These are phyloP conservation scores for Aspergillus sclerotialis DNA, from an alignment of 2,329 filamentous ascomycete species.

Conservation along the genomic window DNA sequence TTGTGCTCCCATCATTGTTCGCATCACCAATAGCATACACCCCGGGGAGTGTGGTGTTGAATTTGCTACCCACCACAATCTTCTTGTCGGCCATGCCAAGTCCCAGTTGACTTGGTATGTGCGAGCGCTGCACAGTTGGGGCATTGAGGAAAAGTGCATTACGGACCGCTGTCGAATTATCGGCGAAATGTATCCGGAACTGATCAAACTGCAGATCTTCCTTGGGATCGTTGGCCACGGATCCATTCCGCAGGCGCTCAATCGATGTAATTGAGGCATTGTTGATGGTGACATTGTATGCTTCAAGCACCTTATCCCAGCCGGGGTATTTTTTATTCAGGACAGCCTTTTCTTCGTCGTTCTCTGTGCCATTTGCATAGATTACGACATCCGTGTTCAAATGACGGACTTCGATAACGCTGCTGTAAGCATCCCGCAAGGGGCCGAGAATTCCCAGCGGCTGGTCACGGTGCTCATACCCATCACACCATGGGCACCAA, in stretches of 20 bases:
- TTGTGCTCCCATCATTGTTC: constrained; percentile 54
- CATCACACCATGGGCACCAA: constrained; percentile 62
- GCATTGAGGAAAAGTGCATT: constrained; percentile 49
- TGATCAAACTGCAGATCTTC: constrained; percentile 43
- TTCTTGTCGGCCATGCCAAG: constrained; percentile 40
- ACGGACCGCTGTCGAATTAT: constrained; percentile 40
- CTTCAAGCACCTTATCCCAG: constrained; percentile 45
- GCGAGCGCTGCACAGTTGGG: constrained; percentile 42
- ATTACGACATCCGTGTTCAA: constrained; percentile 51
- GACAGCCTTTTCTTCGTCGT: constrained; percentile 31
- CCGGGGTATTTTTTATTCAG: constrained; percentile 37
- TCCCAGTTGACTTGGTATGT: constrained; percentile 42
- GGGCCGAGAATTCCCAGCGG: constrained; percentile 47
- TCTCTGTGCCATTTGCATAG: constrained; percentile 56
- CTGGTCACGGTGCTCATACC: constrained; percentile 55
- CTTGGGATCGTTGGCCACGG: constrained; percentile 19
- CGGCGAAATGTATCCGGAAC: constrained; percentile 49
- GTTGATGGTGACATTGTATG: constrained; percentile 48
- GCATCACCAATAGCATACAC: constrained; percentile 55
- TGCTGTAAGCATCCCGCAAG: constrained; percentile 38
- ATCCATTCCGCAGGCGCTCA: constrained; percentile 37
- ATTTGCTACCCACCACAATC: constrained; percentile 19
- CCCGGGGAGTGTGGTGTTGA: constrained; percentile 44
- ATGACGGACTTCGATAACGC: constrained; percentile 48
- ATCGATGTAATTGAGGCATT: constrained; percentile 49